These are phyloP conservation scores for Russula lepida DNA, from an alignment of 768 basidiomycete genomes.

Conservation along the genomic window DNA sequence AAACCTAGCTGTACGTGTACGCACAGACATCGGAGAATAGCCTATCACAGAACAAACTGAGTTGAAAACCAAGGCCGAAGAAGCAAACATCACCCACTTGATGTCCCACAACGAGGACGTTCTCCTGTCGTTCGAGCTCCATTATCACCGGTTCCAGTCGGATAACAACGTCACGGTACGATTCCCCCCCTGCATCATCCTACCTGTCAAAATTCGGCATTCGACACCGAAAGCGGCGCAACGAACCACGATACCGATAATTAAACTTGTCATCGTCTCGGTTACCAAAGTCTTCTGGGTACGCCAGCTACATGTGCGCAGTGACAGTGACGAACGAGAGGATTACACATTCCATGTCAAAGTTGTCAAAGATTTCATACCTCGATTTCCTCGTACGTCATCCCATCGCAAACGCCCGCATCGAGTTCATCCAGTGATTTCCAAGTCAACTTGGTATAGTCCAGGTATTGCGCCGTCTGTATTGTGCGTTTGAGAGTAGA, in stretches of 20 bases:
- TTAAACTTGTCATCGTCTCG: slow-evolving; percentile 99
- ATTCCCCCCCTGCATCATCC: slow-evolving; percentile 65
- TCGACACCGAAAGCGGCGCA: neutral
- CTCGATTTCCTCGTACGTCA: slow-evolving; percentile 99
- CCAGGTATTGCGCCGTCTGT: slow-evolving; percentile 75
- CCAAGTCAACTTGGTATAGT: slow-evolving; percentile 93
- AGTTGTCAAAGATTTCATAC: slow-evolving; percentile 32
- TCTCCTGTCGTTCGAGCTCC: slow-evolving; percentile 97
- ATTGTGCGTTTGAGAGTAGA: slow-evolving; percentile 93
- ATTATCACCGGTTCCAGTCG: slow-evolving; percentile 97
- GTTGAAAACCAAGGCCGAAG: neutral
- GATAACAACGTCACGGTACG: slow-evolving; percentile 93
- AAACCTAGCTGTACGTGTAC: slow-evolving; percentile 29
- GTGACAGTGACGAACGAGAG: too few relatives aligned
- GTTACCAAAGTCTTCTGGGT: slow-evolving; percentile 97
- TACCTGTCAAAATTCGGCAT: neutral
- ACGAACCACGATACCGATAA: slow-evolving; percentile 80
- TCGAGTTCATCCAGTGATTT: slow-evolving; percentile 98
- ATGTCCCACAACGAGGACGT: slow-evolving; percentile 94
- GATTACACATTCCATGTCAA: neutral
- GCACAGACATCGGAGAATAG: slow-evolving; percentile 72
- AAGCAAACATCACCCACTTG: slow-evolving; percentile 42
- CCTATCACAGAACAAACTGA: slow-evolving; percentile 30
- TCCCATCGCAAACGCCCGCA: slow-evolving; percentile 97
- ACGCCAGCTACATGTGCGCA: slow-evolving; percentile 55